Evolutionary conservation across 2,329 filamentous ascomycete genomes (phyloP).

Genomic region (Torrubiella hemipterigena): DNA sequence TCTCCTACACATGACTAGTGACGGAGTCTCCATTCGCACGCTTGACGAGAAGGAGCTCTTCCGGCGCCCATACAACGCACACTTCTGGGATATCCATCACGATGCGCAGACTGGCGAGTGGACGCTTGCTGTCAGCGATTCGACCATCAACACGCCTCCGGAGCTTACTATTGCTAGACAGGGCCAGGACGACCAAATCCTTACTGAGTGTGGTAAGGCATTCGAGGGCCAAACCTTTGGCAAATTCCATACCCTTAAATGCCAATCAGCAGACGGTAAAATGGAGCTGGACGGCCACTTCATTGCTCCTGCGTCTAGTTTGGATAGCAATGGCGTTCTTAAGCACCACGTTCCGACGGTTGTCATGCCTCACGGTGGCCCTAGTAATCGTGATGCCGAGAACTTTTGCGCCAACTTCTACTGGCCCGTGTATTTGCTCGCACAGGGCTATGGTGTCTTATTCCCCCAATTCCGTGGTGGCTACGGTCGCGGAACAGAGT

Average conservation of each 20-base stretch:
- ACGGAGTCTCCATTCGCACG: neutral
- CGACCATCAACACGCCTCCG: neutral
- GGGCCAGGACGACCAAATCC: neutral
- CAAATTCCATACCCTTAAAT: neutral
- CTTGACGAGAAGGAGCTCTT: neutral
- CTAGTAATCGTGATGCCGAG: conserved; percentile 15
- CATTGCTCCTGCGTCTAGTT: neutral
- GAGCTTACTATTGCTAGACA: neutral
- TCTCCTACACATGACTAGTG: neutral
- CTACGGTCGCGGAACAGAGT: conserved; percentile 17
- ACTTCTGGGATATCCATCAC: neutral
- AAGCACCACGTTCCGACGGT: conserved; percentile 16
- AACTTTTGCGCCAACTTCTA: conserved; percentile 15
- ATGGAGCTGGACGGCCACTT: neutral
- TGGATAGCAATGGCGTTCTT: too few relatives aligned
- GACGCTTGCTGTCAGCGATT: neutral
- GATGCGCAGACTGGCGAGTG: neutral
- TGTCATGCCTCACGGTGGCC: conserved; percentile 23
- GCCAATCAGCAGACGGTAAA: neutral
- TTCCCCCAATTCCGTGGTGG: conserved; percentile 25
- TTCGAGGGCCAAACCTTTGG: neutral
- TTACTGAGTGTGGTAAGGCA: neutral
- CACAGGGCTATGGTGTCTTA: conserved; percentile 22
- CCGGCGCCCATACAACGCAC: neutral
- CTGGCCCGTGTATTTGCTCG: conserved; percentile 18